Percentiles rank a stretch among this genome's conserved stretches.
phyloP scores from a whole-genome alignment of 2,329 filamentous ascomycete genomes.

The Exophiala xenobiotica region DNA sequence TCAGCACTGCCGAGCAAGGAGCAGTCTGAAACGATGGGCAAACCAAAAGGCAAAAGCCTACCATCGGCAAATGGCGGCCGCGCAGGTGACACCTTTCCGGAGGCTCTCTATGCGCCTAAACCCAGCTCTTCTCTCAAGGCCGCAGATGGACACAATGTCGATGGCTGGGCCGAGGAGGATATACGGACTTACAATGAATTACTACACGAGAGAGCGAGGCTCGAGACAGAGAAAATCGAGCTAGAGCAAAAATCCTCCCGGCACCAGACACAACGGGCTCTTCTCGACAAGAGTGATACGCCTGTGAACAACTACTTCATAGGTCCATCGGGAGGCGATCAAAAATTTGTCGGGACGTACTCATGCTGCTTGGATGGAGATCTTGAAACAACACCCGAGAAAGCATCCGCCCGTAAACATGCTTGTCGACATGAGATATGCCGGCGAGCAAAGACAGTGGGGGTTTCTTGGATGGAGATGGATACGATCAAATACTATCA shows the following conservation, averaged over 20 bases:
- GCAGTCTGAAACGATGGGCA: conserved; percentile 25
- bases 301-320: conserved; percentile 25
- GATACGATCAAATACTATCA: conserved; percentile 31
- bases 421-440: conserved; percentile 29
- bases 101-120: neutral
- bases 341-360: conserved; percentile 25
- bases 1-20: too few relatives aligned
- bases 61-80: conserved; percentile 5
- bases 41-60: conserved; percentile 21
- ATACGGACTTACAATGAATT: conserved; percentile 29
- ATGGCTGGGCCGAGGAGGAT: conserved; percentile 28
- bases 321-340: conserved; percentile 24
- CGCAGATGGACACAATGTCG: conserved; percentile 28
- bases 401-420: neutral
- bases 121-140: conserved; percentile 14
- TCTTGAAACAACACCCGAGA: conserved; percentile 4
- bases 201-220: conserved; percentile 26
- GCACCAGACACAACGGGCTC: conserved; percentile 25
- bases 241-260: conserved; percentile 26
- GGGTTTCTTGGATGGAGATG: conserved; percentile 29
- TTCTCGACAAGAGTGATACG: conserved; percentile 26
- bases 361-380: conserved; percentile 24
- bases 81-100: conserved; percentile 4
- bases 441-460: conserved; percentile 25
- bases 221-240: conserved; percentile 29